These are phyloP conservation scores for Rhododendron simsii DNA, from an alignment of 148 eudicot species.

Conservation along the genomic window DNA sequence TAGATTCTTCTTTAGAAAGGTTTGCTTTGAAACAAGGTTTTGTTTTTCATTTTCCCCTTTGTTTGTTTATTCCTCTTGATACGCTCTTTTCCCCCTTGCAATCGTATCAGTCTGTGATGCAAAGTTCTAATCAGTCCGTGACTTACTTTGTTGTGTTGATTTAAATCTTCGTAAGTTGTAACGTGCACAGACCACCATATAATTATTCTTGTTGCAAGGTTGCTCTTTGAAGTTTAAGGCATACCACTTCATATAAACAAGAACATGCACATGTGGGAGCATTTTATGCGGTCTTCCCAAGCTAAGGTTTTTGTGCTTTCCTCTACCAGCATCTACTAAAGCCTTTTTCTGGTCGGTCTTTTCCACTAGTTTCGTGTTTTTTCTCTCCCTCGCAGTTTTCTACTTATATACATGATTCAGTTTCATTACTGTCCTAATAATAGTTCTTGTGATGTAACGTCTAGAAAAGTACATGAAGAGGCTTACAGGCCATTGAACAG, in stretches of 20 bases:
- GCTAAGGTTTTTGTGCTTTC: neutral
- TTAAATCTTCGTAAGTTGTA: neutral
- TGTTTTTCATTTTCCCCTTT: neutral
- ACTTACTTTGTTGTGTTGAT: neutral
- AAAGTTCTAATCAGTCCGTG: neutral
- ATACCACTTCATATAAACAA: too few relatives aligned
- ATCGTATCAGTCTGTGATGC: neutral
- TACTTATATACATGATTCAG: neutral
- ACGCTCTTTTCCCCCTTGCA: neutral
- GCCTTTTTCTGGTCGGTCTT: neutral
- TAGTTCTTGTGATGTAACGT: neutral
- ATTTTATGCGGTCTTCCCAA: neutral
- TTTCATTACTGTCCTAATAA: neutral
- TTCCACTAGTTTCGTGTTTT: neutral
- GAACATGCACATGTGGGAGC: neutral
- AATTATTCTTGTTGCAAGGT: neutral
- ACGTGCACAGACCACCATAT: neutral
- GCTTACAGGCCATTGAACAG: neutral
- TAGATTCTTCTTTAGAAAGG: neutral
- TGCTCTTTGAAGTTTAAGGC: neutral
- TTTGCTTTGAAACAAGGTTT: neutral
- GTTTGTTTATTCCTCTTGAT: neutral
- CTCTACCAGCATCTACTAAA: neutral
- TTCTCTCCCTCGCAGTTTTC: neutral
- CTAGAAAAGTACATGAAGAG: neutral